Conservation (phyloP, 495 filamentous ascomycete species). For the Penicillium robsamsonii region DNA sequence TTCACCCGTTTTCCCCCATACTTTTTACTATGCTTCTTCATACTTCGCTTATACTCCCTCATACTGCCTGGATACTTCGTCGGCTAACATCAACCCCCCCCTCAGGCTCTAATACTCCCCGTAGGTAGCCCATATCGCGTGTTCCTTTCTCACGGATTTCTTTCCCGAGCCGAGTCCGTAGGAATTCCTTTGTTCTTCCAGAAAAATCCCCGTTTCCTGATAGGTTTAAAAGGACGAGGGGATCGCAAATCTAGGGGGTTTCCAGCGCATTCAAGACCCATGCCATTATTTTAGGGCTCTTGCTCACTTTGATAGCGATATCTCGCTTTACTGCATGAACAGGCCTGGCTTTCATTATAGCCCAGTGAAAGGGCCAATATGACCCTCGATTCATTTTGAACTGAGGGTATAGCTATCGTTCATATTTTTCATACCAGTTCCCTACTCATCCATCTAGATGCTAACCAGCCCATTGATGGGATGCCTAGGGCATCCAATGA, state of each 20-base stretch:
- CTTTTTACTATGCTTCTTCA: constrained; percentile 3
- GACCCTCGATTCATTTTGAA: background rate
- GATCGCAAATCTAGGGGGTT: background rate
- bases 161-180: background rate
- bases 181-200: background rate
- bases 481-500: constrained; percentile 5
- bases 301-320: background rate
- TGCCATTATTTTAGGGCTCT: background rate
- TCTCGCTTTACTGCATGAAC: background rate
- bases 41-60: constrained; percentile 1
- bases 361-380: background rate
- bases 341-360: background rate
- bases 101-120: background rate
- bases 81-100: background rate
- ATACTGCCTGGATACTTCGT: background rate
- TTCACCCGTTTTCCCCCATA: constrained; percentile 3
- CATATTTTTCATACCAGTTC: background rate
- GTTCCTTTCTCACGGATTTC: background rate
- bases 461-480: constrained; percentile 12
- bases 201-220: background rate
- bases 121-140: background rate
- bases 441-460: constrained; percentile 15
- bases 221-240: background rate
- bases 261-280: background rate
- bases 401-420: background rate